Evolutionary conservation across 73 alveolate species (phyloP).

Genomic region (Blepharisma japonicum): DNA sequence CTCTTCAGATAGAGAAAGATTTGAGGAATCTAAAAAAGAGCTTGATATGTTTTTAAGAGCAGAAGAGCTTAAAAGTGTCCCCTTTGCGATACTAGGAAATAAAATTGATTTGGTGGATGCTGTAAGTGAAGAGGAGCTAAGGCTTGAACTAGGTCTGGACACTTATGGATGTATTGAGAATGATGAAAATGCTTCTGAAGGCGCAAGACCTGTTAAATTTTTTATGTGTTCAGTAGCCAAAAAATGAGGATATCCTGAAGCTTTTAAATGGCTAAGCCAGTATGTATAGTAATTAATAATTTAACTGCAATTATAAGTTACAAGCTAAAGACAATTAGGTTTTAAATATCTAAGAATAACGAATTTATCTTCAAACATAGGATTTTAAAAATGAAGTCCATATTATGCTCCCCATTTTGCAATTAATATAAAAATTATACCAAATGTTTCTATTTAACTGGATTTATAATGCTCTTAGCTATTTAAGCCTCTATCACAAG

Average conservation of each 20-base stretch:
- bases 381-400: no score
- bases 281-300: no score
- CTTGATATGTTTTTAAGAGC: slow-evolving; percentile 72
- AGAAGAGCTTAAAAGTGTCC: slow-evolving; percentile 76
- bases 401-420: no score
- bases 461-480: slow-evolving; percentile 78
- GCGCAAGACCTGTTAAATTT: slow-evolving; percentile 94
- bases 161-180: slow-evolving; percentile 12
- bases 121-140: slow-evolving; percentile 94
- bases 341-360: no score
- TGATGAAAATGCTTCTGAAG: slow-evolving; percentile 66
- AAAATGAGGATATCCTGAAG: slow-evolving; percentile 91
- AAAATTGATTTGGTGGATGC: slow-evolving; percentile 97
- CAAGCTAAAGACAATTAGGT: no score
- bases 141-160: slow-evolving; percentile 81
- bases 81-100: slow-evolving; percentile 98
- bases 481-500: slow-evolving; percentile 93
- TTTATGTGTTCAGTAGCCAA: slow-evolving; percentile 98
- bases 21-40: slow-evolving; percentile 85
- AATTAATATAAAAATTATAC: background rate
- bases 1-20: slow-evolving; percentile 94
- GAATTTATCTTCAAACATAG: no score
- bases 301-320: no score
- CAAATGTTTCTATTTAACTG: slow-evolving; percentile 75
- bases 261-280: slow-evolving; percentile 93